Evolutionary conservation across 202 grass and related monocot species (phyloP).

Genomic region (Hordeum pubiflorum): DNA sequence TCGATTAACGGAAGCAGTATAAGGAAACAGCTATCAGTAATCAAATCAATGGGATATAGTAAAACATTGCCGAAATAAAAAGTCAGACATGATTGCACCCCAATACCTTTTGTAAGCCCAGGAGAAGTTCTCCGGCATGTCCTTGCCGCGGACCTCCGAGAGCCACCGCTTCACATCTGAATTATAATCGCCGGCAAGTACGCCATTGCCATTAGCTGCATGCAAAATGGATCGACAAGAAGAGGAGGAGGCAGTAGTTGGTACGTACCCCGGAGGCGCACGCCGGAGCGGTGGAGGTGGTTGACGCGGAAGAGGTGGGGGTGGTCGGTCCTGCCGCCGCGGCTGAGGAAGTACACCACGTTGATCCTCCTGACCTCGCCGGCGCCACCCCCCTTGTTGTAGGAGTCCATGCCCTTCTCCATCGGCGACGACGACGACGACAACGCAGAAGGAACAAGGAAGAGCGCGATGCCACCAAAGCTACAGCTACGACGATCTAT

Average conservation of each 20-base stretch:
- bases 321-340: constrained; percentile 49
- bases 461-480: constrained; percentile 4
- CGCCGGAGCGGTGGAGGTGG: constrained; percentile 39
- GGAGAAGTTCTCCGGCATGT: constrained; percentile 47
- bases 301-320: constrained; percentile 71
- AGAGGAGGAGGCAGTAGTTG: background rate
- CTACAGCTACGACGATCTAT: background rate
- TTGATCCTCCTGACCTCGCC: constrained; percentile 51
- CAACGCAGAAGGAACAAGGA: background rate
- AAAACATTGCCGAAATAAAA: constrained; percentile 1
- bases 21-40: background rate
- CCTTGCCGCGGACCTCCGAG: constrained; percentile 60
- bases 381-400: constrained; percentile 9
- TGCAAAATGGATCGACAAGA: background rate
- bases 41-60: background rate
- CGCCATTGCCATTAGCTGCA: background rate
- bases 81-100: background rate
- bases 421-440: background rate
- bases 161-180: constrained; percentile 80
- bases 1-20: background rate
- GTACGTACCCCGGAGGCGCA: constrained; percentile 51
- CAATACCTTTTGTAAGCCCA: constrained; percentile 68
- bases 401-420: background rate
- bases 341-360: constrained; percentile 68
- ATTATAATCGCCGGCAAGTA: background rate